Base-by-base conservation (phyloP, 2,329 filamentous ascomycete genomes). In the Thelonectria rubi region DNA sequence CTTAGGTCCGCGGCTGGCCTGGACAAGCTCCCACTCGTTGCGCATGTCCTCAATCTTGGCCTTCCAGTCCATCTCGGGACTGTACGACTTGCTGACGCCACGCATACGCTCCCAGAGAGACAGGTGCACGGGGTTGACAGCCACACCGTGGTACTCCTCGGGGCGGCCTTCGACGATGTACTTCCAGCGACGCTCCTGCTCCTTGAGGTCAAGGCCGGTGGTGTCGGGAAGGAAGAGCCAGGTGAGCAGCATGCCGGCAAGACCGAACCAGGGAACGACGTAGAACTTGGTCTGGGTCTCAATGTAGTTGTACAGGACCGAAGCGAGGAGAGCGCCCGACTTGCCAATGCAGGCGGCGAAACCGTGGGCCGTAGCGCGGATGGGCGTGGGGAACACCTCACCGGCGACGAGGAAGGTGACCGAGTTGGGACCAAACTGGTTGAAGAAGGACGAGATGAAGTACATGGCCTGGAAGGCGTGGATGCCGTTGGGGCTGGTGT, bases 401-500 rank as follows among this genome's bases (percentile, higher is more conserved):
- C 93, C 94, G 45, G 94, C 94, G 37, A 97, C 92, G 69, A 98
- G 87, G 91, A 98, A 98, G 65, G 94, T 97, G 72, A 97, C 93
- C 48, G 88, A 90, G 85, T 98, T 98, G 78, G 94, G 94, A 12
- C 94, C 94, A 74, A 98, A 98, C 77, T 98, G 94, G 85, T 97
- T 97, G 89, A 98, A 98, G 84, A 98, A 98, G 21, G 92, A 97
- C 8, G 93, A 97, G 70, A 98, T 78, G 81, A 97, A 97, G 85
- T 97, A 97, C 93, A 98, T 97, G 75, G 94, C 88, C 82, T 97
- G 94, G 89, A 98, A 98, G n/a, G 85, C 82, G 73, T 92, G 88
- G 76, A 97, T 90, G 71, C 92, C 87, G 6, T 82, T 82, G 1
- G 84, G 80, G 51, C 82, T 83, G 18, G 86, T 93, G 82, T 93